Percentiles rank a stretch among this genome's conserved stretches.
These are phyloP conservation scores for Petunia axillaris DNA, from an alignment of 257 asterid genomes.

Conservation along the genomic window DNA sequence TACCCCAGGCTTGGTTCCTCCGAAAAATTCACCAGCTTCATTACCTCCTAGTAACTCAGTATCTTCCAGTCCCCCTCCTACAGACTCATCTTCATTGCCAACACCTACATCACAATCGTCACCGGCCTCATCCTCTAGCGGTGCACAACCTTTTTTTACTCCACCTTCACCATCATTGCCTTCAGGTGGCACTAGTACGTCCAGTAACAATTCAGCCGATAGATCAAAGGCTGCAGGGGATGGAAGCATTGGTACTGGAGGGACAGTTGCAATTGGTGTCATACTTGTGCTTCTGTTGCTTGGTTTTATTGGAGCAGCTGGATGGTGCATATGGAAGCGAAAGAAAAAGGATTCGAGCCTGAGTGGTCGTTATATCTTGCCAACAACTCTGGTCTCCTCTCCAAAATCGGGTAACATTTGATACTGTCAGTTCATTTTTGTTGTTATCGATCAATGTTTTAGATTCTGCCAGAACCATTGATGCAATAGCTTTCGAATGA, in stretches of 20 bases:
- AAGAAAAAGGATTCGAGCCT: conserved; percentile 62
- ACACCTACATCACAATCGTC: conserved; percentile 23
- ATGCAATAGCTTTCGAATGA: conserved; percentile 4
- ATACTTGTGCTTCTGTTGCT: conserved; percentile 51
- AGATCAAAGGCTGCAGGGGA: conserved; percentile 41
- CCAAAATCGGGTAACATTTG: conserved; percentile 57
- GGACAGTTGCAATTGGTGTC: conserved; percentile 49
- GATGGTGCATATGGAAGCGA: conserved; percentile 59
- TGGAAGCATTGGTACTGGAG: conserved; percentile 58
- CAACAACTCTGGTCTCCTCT: conserved; percentile 56
- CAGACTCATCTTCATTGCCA: conserved; percentile 26
- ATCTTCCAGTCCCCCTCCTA: conserved; percentile 19
- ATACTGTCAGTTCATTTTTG: neutral
- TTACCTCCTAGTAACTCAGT: conserved; percentile 20
- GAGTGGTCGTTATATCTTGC: conserved; percentile 57
- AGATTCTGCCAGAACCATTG: neutral
- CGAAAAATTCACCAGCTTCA: conserved; percentile 36
- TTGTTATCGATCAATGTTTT: neutral
- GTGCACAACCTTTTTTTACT: conserved; percentile 38
- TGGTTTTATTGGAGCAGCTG: conserved; percentile 52
- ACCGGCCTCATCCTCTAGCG: conserved; percentile 29
- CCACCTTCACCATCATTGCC: conserved; percentile 49
- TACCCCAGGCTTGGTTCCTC: conserved; percentile 40
- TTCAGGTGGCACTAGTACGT: conserved; percentile 36
- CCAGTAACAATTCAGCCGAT: conserved; percentile 40